Percentiles rank a stretch among this genome's conserved stretches.
These are phyloP conservation scores for Debaryomycetaceae sp. DNA, from an alignment of 1,139 yeast species.

Conservation along the genomic window DNA sequence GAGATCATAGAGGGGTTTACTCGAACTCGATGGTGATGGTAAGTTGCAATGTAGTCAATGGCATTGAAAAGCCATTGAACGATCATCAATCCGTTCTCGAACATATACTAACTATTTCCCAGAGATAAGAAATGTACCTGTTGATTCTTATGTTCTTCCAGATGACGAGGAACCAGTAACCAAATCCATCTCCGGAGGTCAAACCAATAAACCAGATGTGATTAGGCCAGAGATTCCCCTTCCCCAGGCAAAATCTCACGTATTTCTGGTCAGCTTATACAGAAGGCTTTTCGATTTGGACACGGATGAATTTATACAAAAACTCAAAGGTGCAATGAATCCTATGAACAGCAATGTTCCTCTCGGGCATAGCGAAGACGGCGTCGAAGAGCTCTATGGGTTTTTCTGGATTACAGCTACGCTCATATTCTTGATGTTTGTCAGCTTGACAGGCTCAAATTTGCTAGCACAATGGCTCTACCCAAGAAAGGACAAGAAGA, in stretches of 20 bases:
- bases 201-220: conserved; percentile 12
- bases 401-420: conserved; percentile 85
- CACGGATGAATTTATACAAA: conserved; percentile 52
- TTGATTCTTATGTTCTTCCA: conserved; percentile 2
- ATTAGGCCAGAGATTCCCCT: conserved; percentile 16
- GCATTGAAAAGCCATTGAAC: not conserved
- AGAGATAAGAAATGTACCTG: not conserved
- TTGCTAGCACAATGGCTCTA: conserved; percentile 45
- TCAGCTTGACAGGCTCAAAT: conserved; percentile 59
- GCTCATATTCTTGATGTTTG: conserved; percentile 66
- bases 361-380: conserved; percentile 29
- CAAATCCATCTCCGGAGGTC: conserved; percentile 1
- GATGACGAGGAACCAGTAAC: conserved; percentile 6
- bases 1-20: not conserved
- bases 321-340: conserved; percentile 41
- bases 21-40: not conserved
- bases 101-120: not conserved
- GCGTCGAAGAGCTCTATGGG: conserved; percentile 67
- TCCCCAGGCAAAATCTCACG: conserved; percentile 28
- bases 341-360: conserved; percentile 32
- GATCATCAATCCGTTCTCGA: not conserved
- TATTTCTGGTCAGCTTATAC: conserved; percentile 55
- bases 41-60: not conserved
- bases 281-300: conserved; percentile 62
- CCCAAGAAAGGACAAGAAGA: conserved; percentile 29